A percentile compares a stretch with the other conserved stretches of the same genome.
Conservation (phyloP, 2,329 filamentous ascomycete species). For the Trichoderma hamatum region DNA sequence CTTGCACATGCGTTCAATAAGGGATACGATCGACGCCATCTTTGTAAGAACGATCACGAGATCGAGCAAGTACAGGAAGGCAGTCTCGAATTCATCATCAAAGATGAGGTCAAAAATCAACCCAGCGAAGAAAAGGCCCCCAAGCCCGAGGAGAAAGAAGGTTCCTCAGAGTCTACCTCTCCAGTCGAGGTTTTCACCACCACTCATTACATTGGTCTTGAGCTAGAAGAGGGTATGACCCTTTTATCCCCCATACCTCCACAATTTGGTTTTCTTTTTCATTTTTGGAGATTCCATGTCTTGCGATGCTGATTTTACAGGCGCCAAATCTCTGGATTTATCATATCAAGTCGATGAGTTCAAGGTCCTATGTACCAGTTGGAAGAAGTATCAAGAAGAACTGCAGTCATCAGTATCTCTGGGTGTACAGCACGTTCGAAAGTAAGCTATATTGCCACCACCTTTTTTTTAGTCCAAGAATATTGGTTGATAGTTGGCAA, state of each 20-base stretch:
- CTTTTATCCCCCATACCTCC: not conserved
- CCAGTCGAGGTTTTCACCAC: slow-evolving; percentile 72
- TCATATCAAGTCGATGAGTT: slow-evolving; percentile 84
- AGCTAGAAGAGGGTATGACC: slow-evolving; percentile 72
- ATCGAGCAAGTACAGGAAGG: slow-evolving; percentile 59
- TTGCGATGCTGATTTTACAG: slow-evolving; percentile 47
- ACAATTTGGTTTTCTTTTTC: not conserved
- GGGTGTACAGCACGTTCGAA: slow-evolving; percentile 80
- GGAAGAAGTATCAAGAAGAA: slow-evolving; percentile 74
- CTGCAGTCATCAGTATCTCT: slow-evolving; percentile 65
- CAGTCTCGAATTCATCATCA: slow-evolving; percentile 50
- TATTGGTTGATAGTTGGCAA: slow-evolving; percentile 44
- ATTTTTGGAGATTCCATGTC: not conserved
- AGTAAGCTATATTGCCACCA: slow-evolving; percentile 59
- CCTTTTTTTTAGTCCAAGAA: not conserved
- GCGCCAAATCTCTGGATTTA: slow-evolving; percentile 72
- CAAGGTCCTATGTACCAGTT: slow-evolving; percentile 76
- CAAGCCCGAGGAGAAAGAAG: slow-evolving; percentile 54
- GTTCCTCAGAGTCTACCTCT: slow-evolving; percentile 40
- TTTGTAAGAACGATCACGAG: slow-evolving; percentile 59
- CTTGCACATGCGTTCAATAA: slow-evolving; percentile 92
- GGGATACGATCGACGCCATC: slow-evolving; percentile 82
- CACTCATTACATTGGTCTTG: slow-evolving; percentile 91
- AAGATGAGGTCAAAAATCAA: slow-evolving; percentile 42
- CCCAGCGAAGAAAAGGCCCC: slow-evolving; percentile 43